Base-by-base conservation (phyloP, 768 basidiomycete species). In the Leucogyrophana mollusca region DNA sequence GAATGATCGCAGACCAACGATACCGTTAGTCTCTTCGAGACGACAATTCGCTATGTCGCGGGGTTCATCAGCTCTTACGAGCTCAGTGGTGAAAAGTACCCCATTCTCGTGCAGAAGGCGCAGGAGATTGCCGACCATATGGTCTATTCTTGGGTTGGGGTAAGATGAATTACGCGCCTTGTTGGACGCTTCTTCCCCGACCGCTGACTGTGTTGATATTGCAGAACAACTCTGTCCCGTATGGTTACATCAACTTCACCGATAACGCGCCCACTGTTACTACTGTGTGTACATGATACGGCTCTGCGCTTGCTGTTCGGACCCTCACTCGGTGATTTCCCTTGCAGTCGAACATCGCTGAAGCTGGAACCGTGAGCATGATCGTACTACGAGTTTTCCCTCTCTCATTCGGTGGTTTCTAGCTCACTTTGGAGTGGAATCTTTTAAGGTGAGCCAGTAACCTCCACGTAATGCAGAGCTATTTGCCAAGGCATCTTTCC, bases 11-110 rank as follows among this genome's bases (percentile, higher is more conserved):
- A 34, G n/a, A 40, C 16, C 6, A 16, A 18, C 25, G 34, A 10
- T 18, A 23, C 10, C 23, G 1, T 4, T 22, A 64, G 62, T 35
- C 2, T 89, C 3, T 89, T 90, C 54, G 87, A 90, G 63, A 85
- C 84, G 1, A 87, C 82, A 0, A 90, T 90, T 54, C 84, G 87
- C 34, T 84, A 80, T 41, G 56, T 90, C 3, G 87, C 77, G 6
- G 85, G 85, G 2, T 65, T 87, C 9, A 57, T 90, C 34, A 83
- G 78, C 45, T 77, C 86, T 4, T 89, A 80, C 51, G 85, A 89
- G 52, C 77, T 89, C 41, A 85, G 80, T 47, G 76, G 76, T 6
- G 47, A 72, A 45, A 52, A 78, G 39, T 69, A 76, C 49, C 71
- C 73, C 0, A 59, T 66, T 2, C 69, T 90, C 3, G 60, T 90